Conservation (phyloP, 2,329 filamentous ascomycete species). For the Sporothrix brasiliensis region DNA sequence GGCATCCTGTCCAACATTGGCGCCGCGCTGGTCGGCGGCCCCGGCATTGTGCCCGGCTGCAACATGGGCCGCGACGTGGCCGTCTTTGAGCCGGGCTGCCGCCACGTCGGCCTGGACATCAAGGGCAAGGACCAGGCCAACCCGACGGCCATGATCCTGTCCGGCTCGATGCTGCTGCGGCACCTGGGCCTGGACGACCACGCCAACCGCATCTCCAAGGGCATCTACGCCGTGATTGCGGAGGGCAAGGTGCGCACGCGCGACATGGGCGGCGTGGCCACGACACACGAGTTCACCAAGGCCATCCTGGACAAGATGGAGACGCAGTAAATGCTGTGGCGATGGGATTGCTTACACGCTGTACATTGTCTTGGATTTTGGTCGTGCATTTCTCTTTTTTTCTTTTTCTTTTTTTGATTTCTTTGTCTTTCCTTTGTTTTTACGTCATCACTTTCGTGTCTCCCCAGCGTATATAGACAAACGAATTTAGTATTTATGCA, state of each 20-base stretch:
- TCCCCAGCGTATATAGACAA: constrained; percentile 31
- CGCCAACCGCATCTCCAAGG: constrained; percentile 96
- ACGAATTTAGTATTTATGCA: constrained; percentile 28
- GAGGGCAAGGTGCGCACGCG: constrained; percentile 87
- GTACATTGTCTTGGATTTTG: not conserved
- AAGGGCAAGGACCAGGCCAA: constrained; percentile 99
- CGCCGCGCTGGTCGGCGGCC: constrained; percentile 92
- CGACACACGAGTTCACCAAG: constrained; percentile 92
- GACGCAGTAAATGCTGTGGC: constrained; percentile 54
- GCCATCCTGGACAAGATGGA: constrained; percentile 97
- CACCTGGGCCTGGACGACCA: constrained; percentile 97
- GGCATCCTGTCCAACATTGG: constrained; percentile 99
- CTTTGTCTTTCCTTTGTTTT: not conserved
- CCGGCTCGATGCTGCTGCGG: constrained; percentile 93
- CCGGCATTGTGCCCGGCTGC: constrained; percentile 95
- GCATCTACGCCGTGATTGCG: constrained; percentile 74
- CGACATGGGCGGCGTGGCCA: constrained; percentile 91
- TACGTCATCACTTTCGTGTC: constrained; percentile 18
- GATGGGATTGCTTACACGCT: not conserved
- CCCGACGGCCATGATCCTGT: constrained; percentile 93
- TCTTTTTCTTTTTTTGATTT: not conserved
- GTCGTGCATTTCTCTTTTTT: not conserved
- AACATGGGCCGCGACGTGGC: constrained; percentile 99
- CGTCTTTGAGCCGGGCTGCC: constrained; percentile 98
- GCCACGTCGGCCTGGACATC: constrained; percentile 98